A percentile compares a stretch with the other conserved stretches of the same genome.
Conservation (phyloP, 2,329 filamentous ascomycete genomes). For the Cordyceps cateniannulata region DNA sequence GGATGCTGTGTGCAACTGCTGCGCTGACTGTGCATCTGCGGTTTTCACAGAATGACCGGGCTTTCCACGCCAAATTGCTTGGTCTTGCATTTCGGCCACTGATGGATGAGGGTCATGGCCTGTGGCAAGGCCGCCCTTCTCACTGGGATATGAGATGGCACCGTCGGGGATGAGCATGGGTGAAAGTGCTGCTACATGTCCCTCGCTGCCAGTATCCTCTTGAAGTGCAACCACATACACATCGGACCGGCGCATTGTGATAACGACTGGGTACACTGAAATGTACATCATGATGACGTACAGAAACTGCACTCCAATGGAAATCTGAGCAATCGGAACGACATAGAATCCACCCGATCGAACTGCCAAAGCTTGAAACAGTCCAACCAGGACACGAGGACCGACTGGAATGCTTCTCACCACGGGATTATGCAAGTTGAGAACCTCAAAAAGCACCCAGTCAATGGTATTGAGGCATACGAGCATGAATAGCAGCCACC, state of each 20-base stretch:
- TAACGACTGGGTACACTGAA: constrained; percentile 55
- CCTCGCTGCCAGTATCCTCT: constrained; percentile 29
- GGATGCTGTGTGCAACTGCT: no score
- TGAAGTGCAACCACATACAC: constrained; percentile 65
- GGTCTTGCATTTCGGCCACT: not conserved
- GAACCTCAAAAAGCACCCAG: constrained; percentile 59
- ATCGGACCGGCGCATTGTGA: constrained; percentile 62
- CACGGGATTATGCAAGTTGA: constrained; percentile 55
- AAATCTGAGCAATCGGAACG: constrained; percentile 49
- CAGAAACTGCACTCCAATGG: constrained; percentile 52
- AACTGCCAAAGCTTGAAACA: constrained; percentile 58
- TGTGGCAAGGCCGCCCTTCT: not conserved
- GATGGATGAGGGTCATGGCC: not conserved
- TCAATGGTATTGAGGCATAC: constrained; percentile 55
- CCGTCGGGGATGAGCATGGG: not conserved
- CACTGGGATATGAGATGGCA: not conserved
- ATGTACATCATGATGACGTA: constrained; percentile 64
- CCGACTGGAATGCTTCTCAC: constrained; percentile 45
- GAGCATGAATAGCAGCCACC: constrained; percentile 59
- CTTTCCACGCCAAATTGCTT: not conserved
- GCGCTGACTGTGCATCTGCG: not conserved
- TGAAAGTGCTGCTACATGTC: not conserved
- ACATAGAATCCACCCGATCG: constrained; percentile 62
- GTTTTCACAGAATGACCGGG: not conserved
- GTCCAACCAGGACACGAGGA: constrained; percentile 53